Conservation (phyloP, 2,329 filamentous ascomycete species). For the Epichloe gansuensis region DNA sequence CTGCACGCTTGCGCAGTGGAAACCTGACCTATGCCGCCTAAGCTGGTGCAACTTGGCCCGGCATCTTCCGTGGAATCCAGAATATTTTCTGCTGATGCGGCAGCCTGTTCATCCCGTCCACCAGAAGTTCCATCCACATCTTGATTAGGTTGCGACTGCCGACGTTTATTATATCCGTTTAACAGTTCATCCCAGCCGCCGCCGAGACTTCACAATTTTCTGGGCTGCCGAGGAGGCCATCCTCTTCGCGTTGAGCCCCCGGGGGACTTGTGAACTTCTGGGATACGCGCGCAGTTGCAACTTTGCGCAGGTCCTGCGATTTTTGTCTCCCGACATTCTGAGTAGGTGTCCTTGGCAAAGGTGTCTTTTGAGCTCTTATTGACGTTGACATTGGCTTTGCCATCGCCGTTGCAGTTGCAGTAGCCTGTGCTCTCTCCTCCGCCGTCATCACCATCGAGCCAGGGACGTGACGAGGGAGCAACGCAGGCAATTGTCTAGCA, state of each 20-base stretch:
- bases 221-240: neutral
- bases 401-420: neutral
- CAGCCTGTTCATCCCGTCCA: neutral
- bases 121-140: neutral
- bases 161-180: neutral
- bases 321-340: neutral
- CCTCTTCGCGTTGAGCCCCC: neutral
- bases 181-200: neutral
- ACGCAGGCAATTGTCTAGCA: neutral
- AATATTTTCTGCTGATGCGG: neutral
- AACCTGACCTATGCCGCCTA: too few species aligned
- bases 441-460: constrained; percentile 2
- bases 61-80: neutral
- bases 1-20: neutral
- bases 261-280: neutral
- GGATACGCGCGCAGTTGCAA: neutral
- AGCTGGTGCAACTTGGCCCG: neutral
- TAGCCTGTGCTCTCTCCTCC: constrained; percentile 1
- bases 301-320: neutral
- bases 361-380: neutral
- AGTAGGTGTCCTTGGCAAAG: neutral
- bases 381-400: neutral
- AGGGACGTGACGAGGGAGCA: constrained; percentile 3
- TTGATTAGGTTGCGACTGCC: neutral
- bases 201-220: neutral